Conservation (phyloP, 2,329 filamentous ascomycete species). For the Furcasterigmium sp. region DNA sequence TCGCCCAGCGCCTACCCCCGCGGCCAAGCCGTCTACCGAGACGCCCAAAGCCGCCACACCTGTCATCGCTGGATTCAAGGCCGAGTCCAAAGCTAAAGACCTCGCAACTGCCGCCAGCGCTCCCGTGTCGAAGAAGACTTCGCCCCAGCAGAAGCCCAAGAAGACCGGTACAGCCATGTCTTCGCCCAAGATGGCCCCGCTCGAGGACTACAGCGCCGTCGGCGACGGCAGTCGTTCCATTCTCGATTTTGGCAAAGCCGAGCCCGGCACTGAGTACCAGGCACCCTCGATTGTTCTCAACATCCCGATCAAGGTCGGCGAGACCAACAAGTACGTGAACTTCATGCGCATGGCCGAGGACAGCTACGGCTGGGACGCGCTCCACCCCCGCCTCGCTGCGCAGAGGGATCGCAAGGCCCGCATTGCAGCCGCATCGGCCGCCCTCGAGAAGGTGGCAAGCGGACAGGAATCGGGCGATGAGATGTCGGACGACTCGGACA, state of each 20-base stretch:
- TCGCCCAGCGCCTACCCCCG: slow-evolving; percentile 25
- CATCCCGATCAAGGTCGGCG: slow-evolving; percentile 68
- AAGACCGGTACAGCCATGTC: slow-evolving; percentile 33
- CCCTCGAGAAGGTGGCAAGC: slow-evolving; percentile 70
- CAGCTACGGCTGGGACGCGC: slow-evolving; percentile 87
- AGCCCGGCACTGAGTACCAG: slow-evolving; percentile 51
- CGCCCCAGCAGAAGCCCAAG: slow-evolving; percentile 41
- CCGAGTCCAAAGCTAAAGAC: slow-evolving; percentile 9
- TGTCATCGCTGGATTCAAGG: slow-evolving; percentile 18
- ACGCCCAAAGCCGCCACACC: slow-evolving; percentile 31
- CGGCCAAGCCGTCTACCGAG: slow-evolving; percentile 25
- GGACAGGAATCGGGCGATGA: slow-evolving; percentile 70
- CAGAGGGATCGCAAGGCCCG: slow-evolving; percentile 82
- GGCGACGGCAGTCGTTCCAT: slow-evolving; percentile 41
- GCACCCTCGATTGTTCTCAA: slow-evolving; percentile 79
- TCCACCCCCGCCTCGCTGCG: slow-evolving; percentile 86
- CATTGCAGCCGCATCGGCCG: slow-evolving; percentile 83
- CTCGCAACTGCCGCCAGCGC: slow-evolving; percentile 6
- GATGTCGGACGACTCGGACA: slow-evolving; percentile 76
- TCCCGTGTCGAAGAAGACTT: slow-evolving; percentile 35
- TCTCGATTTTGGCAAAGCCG: slow-evolving; percentile 55
- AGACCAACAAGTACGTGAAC: slow-evolving; percentile 88
- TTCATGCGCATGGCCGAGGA: slow-evolving; percentile 92
- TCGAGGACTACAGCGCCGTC: slow-evolving; percentile 39
- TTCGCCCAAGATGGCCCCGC: slow-evolving; percentile 43